Evolutionary conservation across 768 basidiomycete genomes (phyloP), one percentile per base, ranked within the genome.

Genomic region (Lentinula sp.): DNA sequence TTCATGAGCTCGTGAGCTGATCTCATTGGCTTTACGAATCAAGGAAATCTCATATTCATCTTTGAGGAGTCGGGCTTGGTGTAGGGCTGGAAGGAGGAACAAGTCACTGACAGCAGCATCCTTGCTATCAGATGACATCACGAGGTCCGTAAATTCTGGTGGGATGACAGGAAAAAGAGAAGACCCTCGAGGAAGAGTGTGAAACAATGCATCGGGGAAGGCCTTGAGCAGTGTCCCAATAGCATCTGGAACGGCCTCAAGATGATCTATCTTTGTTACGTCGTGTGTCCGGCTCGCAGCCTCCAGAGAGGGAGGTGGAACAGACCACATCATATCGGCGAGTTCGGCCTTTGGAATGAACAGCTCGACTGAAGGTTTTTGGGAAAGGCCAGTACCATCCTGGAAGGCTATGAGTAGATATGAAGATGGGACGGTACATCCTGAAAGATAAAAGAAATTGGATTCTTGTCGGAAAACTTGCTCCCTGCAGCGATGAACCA

Each of bases 1-100:
- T 72, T 95, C 92, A 65, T 98, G 96, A 4, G 96, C 96, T 2
- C 87, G 80, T 0, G 91, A 93, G 66, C 91, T 92, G 66, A 98
- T 93, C 58, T 82, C 80, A 68, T 92, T 94, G 0, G 96, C 96
- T 57, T 82, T 82, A 59, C 80, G 78, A 69, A 98, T 95, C 57
- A 82, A 74, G 8, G 77, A 78, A 56, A 98, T 84, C 73, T 98
- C 96, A 48, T 79, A 70, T 4, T 74, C 69, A 37, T 87, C 87
- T 74, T 98, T 98, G 62, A 81, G 85, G 41, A 98, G 74, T 7
- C 96, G 82, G 16, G 93, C 86, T 18, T 73, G 79, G 64, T 95
- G 93, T n/a, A 98, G 77, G 0, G 93, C 94, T 1, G 80, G 63
- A 23, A 93, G 78, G 33, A 98, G 85, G 68, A 88, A 85, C 16